Base-by-base conservation (phyloP, 2,329 filamentous ascomycete species). In the Trichoderma atrobrunneum region DNA sequence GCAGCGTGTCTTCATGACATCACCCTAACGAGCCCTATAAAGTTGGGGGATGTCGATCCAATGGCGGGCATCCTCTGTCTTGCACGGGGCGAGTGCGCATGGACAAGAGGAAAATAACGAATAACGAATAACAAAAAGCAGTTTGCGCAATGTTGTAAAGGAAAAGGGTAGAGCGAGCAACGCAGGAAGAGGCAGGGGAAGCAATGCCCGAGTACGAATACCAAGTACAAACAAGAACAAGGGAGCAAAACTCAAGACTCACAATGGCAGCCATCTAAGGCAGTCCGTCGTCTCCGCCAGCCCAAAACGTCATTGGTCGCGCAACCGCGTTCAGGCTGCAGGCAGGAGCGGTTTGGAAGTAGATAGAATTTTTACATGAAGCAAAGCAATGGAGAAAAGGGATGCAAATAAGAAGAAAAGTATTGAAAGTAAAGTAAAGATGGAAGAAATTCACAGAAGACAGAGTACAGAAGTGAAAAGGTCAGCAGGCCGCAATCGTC, bases 261-360 rank as follows among this genome's bases (percentile, higher is more conserved):
- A 81, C 80, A 76, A 81, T 77, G 70, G 80, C 80, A 75, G 80
- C 80, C 80, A 81, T 81, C 56, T 75, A 78, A 77, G 76, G 59
- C 74, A 72, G 74, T 74, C 68, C 74, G 76, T 71, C 64, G 72
- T 63, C 73, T 71, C 73, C 75, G 73, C 72, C 60, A 73, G 73
- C 73, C 76, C 74, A 72, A 76, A 76, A 77, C 77, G 78, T 79
- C 78, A 79, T 79, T 62, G 77, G 77, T 77, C 73, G 74, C 70
- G 69, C 57, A 51, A 26, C 63, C 7, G 70, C 30, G 34, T 39
- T 39, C 21, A 34, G 14, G 34, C 48, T 32, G 54, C 30, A 36
- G 54, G 30, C 24, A 54, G 59, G 39, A 18, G 39, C 21, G n/a
- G 4, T 43, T 24, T 18, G 5, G 3, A 11, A 10, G 39, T 18